phyloP scores from a whole-genome alignment of 345 rosid species.

The Brassica incana region DNA sequence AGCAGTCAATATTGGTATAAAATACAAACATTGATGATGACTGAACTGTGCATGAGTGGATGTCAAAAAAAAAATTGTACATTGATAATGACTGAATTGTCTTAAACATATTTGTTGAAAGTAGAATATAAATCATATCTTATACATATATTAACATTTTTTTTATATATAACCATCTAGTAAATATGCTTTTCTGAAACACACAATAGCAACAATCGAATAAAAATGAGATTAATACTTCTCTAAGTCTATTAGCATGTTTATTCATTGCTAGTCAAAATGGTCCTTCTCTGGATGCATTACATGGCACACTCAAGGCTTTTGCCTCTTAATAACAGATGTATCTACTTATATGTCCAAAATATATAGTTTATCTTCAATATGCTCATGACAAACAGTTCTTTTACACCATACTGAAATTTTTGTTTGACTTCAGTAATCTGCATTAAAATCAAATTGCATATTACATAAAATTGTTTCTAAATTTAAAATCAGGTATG shows the following conservation, averaged over 20 bases:
- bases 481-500: neutral
- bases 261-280: slow-evolving; percentile 25
- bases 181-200: no score
- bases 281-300: neutral
- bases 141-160: no score
- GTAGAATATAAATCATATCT: no score
- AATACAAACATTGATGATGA: no score
- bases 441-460: neutral
- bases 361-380: neutral
- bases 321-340: slow-evolving; percentile 5
- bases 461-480: neutral
- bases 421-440: neutral
- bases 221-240: no score
- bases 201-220: no score
- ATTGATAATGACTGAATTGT: no score
- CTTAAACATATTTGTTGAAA: no score
- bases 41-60: no score
- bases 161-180: no score
- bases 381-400: neutral
- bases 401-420: neutral
- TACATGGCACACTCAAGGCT: neutral
- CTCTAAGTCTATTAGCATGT: neutral
- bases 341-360: neutral
- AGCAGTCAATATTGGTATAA: no score
- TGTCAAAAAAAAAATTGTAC: no score